Evolutionary conservation across 495 filamentous ascomycete species (phyloP).

Genomic region (Xeromyces bisporus): DNA sequence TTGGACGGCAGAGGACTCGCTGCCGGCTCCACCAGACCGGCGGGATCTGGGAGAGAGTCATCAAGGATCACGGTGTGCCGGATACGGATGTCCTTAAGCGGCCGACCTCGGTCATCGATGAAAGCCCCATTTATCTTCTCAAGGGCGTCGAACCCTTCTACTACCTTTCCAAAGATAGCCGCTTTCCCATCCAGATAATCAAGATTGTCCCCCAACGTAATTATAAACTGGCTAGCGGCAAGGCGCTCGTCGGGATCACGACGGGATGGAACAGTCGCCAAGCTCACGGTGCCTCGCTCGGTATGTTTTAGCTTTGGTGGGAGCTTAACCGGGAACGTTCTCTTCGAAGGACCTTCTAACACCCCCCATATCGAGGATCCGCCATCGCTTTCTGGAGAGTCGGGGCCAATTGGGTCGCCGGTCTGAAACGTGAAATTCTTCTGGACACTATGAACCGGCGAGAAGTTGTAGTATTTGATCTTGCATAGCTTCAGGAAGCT

Average conservation of each 20-base stretch:
- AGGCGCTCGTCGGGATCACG: slow-evolving; percentile 65
- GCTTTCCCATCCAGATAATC: slow-evolving; percentile 83
- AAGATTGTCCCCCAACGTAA: slow-evolving; percentile 72
- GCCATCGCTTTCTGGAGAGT: slow-evolving; percentile 68
- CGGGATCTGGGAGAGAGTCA: slow-evolving; percentile 71
- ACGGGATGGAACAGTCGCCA: slow-evolving; percentile 68
- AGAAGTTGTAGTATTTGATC: slow-evolving; percentile 94
- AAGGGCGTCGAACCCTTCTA: slow-evolving; percentile 79
- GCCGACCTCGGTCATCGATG: slow-evolving; percentile 66
- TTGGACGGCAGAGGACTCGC: slow-evolving; percentile 67
- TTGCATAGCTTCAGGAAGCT: slow-evolving; percentile 98
- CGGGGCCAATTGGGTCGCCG: slow-evolving; percentile 78
- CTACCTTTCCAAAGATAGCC: slow-evolving; percentile 86
- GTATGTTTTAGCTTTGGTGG: slow-evolving; percentile 71
- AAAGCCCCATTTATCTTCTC: slow-evolving; percentile 89
- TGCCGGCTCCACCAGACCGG: slow-evolving; percentile 55
- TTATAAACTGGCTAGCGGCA: slow-evolving; percentile 76
- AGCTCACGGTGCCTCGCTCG: slow-evolving; percentile 79
- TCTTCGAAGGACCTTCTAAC: slow-evolving; percentile 51
- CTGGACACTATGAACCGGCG: slow-evolving; percentile 74
- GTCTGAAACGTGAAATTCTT: slow-evolving; percentile 90
- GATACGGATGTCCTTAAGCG: slow-evolving; percentile 81
- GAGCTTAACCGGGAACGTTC: slow-evolving; percentile 68
- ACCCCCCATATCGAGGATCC: slow-evolving; percentile 84
- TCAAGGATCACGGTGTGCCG: slow-evolving; percentile 80